Evolutionary conservation across 345 rosid species (phyloP).

Genomic region (Camelina neglecta): DNA sequence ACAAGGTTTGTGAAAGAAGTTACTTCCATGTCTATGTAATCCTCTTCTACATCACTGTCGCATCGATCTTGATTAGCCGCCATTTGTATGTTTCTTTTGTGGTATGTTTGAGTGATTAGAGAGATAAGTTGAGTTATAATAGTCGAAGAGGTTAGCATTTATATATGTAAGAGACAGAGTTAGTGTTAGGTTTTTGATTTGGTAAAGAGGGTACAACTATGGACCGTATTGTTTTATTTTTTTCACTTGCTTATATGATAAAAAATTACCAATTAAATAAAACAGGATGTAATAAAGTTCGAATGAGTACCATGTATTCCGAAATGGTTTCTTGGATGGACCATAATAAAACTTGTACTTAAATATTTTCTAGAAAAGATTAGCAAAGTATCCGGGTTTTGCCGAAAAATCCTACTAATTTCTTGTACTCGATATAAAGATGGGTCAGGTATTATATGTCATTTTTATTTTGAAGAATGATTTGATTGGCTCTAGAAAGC

Average conservation of each 20-base stretch:
- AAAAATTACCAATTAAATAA: background rate
- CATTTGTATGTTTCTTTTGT: slow-evolving; percentile 47
- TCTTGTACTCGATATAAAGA: background rate
- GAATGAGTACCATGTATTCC: slow-evolving; percentile 11
- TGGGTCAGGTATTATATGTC: slow-evolving; percentile 7
- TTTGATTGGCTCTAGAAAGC: slow-evolving; percentile 33
- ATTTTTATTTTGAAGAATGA: background rate
- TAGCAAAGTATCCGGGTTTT: background rate
- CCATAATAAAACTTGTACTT: slow-evolving; percentile 29
- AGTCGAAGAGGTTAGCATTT: too few species aligned
- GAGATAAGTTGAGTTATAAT: slow-evolving; percentile 11
- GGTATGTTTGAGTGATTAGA: slow-evolving; percentile 34
- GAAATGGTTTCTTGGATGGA: slow-evolving; percentile 31
- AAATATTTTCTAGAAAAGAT: background rate
- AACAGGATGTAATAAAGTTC: background rate
- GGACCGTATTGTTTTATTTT: slow-evolving; percentile 29
- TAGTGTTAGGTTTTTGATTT: slow-evolving; percentile 41
- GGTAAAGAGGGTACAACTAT: slow-evolving; percentile 40
- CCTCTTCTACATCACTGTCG: slow-evolving; percentile 70
- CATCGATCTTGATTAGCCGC: slow-evolving; percentile 48
- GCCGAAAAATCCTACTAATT: background rate
- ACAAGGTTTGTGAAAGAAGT: slow-evolving; percentile 60
- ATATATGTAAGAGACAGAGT: slow-evolving; percentile 29
- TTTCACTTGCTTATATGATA: background rate
- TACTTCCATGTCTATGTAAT: slow-evolving; percentile 89